phyloP scores from a whole-genome alignment of 139 green algal species.

The Chlorella sp. region DNA sequence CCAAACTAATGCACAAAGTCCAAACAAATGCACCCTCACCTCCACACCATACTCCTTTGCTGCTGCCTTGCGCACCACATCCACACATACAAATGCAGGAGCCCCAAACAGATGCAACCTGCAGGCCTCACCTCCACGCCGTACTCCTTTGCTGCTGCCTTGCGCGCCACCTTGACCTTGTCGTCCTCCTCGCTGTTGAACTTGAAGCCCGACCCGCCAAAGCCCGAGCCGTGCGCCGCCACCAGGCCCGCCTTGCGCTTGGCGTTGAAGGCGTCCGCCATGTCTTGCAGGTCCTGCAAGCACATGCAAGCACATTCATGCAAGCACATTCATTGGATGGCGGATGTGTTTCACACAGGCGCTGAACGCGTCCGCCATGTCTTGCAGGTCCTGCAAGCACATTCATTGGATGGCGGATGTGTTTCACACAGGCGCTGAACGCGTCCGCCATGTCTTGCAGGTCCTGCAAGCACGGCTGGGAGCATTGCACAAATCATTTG shows the following conservation, averaged over 20 bases:
- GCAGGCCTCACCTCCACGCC: slow-evolving; percentile 3
- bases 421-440: slow-evolving; percentile 61
- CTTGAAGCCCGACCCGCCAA: slow-evolving; percentile 92
- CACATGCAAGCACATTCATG: neutral
- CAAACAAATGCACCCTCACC: no score
- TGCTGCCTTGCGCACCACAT: slow-evolving; percentile 1
- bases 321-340: no score
- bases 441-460: slow-evolving; percentile 66
- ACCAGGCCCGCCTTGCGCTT: slow-evolving; percentile 77
- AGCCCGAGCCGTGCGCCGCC: slow-evolving; percentile 75
- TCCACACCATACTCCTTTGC: slow-evolving; percentile 7
- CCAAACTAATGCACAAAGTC: no score
- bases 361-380: slow-evolving; percentile 69
- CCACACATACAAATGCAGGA: no score
- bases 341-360: no score
- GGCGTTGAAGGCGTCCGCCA: slow-evolving; percentile 70
- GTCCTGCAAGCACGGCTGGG: slow-evolving; percentile 12
- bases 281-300: slow-evolving; percentile 41
- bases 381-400: slow-evolving; percentile 42
- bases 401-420: no score
- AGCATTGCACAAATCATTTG: no score
- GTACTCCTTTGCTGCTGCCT: slow-evolving; percentile 7
- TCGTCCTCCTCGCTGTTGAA: slow-evolving; percentile 90
- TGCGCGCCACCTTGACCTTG: slow-evolving; percentile 6
- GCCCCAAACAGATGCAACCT: no score